These are phyloP conservation scores for Cucurbita ficifolia DNA, from an alignment of 306 rosid species.

Conservation along the genomic window DNA sequence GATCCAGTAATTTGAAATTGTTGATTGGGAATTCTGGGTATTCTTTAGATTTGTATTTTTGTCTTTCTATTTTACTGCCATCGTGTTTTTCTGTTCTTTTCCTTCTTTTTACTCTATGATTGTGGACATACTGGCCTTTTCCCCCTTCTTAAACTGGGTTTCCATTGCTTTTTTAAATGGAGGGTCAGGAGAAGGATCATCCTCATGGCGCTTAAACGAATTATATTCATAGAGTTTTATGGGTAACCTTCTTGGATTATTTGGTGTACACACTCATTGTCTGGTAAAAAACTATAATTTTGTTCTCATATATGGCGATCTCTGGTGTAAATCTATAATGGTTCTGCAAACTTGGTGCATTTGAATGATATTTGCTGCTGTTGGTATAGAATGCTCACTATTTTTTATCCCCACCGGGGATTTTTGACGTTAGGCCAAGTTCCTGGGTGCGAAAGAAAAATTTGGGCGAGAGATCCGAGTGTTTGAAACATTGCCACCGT, in stretches of 20 bases:
- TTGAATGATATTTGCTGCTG: slow-evolving; percentile 6
- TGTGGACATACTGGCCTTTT: neutral
- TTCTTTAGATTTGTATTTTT: neutral
- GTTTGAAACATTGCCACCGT: slow-evolving; percentile 39
- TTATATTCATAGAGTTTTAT: neutral
- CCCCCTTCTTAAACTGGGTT: neutral
- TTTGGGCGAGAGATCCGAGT: slow-evolving; percentile 62
- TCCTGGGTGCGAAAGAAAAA: slow-evolving; percentile 40
- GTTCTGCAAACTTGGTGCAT: slow-evolving; percentile 5
- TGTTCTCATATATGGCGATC: neutral
- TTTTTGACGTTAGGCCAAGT: slow-evolving; percentile 32
- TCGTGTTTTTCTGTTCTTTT: neutral
- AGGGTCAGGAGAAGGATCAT: neutral
- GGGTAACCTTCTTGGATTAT: neutral
- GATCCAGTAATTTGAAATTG: neutral
- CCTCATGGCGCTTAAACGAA: neutral
- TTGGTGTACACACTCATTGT: neutral
- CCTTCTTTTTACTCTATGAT: neutral
- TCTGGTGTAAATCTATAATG: neutral
- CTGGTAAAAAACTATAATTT: neutral
- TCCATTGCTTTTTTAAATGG: neutral
- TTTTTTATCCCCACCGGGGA: neutral
- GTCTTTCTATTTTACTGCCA: neutral
- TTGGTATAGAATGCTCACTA: neutral
- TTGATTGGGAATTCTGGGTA: neutral